Evolutionary conservation across 73 alveolate genomes (phyloP).

Genomic region (Stentor roeselii): DNA sequence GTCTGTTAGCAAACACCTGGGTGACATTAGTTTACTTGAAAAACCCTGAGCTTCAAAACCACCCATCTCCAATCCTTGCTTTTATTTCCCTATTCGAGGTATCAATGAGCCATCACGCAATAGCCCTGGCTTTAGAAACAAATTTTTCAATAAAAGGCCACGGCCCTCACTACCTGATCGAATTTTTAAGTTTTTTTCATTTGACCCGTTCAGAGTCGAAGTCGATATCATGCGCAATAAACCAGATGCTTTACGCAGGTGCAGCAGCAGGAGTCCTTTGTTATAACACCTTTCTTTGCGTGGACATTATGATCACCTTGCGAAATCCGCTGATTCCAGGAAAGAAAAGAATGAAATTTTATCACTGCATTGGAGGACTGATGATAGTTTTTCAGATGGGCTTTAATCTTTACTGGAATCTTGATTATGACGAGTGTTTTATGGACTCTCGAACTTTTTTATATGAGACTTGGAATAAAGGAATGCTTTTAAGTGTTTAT

Average conservation of each 20-base stretch:
- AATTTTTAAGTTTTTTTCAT: neutral
- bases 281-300: constrained; percentile 11
- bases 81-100: constrained; percentile 6
- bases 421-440: neutral
- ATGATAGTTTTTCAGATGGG: neutral
- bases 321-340: constrained; percentile 23
- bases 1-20: neutral
- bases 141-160: constrained; percentile 13
- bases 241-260: neutral
- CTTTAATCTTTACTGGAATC: neutral
- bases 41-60: neutral
- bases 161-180: constrained; percentile 13
- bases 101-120: neutral
- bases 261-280: neutral
- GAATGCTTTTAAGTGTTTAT: neutral
- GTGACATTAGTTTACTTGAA: neutral
- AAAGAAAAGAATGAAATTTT: neutral
- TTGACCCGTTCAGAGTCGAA: neutral
- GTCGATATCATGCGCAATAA: constrained; percentile 20
- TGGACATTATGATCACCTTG: constrained; percentile 4
- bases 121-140: constrained; percentile 12
- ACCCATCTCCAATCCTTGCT: constrained; percentile 1
- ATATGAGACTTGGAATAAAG: neutral
- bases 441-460: neutral
- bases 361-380: neutral